phyloP scores from a whole-genome alignment of 108 stramenopile genomes.

The Cyclotella cryptica region DNA sequence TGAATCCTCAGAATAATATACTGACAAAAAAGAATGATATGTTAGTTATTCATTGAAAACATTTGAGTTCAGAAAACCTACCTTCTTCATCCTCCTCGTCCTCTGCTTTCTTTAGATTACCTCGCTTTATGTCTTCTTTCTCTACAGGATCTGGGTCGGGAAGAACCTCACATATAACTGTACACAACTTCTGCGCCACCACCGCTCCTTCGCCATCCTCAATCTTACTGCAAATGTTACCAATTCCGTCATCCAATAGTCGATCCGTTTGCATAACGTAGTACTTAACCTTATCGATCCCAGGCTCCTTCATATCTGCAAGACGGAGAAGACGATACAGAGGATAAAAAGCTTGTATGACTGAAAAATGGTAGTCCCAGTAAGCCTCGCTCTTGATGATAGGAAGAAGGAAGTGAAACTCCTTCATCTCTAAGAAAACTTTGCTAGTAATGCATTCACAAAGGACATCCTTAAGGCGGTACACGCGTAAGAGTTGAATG shows the following conservation, averaged over 20 bases:
- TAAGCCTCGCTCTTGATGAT: not conserved
- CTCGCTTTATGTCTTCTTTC: too few relatives aligned
- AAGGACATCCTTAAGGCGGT: not conserved
- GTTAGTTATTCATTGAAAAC: too few relatives aligned
- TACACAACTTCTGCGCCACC: not conserved
- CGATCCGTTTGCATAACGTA: slow-evolving; percentile 9
- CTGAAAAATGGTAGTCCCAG: not conserved
- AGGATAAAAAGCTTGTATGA: slow-evolving; percentile 4
- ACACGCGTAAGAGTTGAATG: not conserved
- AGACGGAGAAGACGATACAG: not conserved
- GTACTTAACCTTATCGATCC: not conserved
- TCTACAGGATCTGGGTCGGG: too few relatives aligned
- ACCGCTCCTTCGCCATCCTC: too few relatives aligned
- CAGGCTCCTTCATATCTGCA: slow-evolving; percentile 4
- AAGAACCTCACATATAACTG: not conserved
- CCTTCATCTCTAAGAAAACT: slow-evolving; percentile 10
- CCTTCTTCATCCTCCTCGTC: not conserved
- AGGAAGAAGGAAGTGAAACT: not conserved
- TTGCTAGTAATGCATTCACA: slow-evolving; percentile 7
- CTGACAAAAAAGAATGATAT: too few relatives aligned
- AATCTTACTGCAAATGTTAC: not conserved
- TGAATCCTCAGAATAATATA: too few relatives aligned
- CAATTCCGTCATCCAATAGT: slow-evolving; percentile 1
- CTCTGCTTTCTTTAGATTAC: not conserved
- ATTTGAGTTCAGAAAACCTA: too few relatives aligned